A percentile compares a stretch with the other conserved stretches of the same genome.
phyloP scores from a whole-genome alignment of 1,284 basidiomycete species.

The Boletus semigastroideus region DNA sequence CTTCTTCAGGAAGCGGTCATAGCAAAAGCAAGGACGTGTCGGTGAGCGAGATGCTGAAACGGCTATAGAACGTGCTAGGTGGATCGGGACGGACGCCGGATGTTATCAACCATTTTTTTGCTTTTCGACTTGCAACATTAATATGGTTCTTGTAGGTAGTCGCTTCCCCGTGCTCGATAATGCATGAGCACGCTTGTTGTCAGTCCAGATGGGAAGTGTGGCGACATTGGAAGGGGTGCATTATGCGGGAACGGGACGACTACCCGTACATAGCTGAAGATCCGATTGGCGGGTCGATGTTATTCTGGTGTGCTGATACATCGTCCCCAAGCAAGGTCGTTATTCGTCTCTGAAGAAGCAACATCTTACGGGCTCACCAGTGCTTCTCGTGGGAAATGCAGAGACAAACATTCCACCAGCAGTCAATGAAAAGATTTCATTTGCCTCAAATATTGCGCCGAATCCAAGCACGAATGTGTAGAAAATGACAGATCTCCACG shows the following conservation, averaged over 20 bases:
- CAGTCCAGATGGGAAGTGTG: neutral
- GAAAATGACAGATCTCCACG: neutral
- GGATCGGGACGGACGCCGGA: neutral
- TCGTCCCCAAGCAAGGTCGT: neutral
- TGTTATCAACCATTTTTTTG: neutral
- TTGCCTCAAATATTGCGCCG: neutral
- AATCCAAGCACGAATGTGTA: neutral
- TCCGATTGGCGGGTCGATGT: neutral
- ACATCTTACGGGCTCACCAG: neutral
- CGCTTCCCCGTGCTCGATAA: neutral
- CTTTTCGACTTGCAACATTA: neutral
- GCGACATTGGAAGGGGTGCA: neutral
- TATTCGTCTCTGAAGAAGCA: neutral
- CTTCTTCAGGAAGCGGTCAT: slow-evolving; percentile 12
- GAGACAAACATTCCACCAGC: neutral
- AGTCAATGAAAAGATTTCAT: neutral
- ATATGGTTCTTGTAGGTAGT: neutral
- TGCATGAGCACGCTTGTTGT: neutral
- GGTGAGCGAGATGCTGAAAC: slow-evolving; percentile 46
- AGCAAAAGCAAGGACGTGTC: slow-evolving; percentile 25
- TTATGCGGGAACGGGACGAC: neutral
- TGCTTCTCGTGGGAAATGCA: neutral
- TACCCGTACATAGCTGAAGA: neutral
- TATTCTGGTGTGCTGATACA: neutral
- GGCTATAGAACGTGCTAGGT: slow-evolving; percentile 26